Evolutionary conservation across 495 filamentous ascomycete species (phyloP).

Genomic region (Aspergillus avenaceus): DNA sequence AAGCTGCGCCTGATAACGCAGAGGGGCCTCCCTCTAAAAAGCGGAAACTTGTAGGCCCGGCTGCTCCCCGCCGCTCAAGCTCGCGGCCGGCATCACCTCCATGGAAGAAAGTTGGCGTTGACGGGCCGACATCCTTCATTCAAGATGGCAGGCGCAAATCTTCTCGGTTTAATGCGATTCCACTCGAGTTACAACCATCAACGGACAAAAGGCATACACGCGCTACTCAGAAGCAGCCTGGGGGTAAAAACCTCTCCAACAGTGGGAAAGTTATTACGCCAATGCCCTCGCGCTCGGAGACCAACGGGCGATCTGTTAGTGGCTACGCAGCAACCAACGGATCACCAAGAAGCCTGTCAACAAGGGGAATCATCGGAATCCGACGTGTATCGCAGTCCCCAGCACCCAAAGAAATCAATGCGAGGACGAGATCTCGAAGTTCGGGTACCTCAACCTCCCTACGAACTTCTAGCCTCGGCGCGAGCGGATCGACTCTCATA

Average conservation of each 20-base stretch:
- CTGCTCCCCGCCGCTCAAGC: conserved; percentile 41
- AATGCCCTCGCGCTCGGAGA: conserved; percentile 31
- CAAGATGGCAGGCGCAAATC: conserved; percentile 84
- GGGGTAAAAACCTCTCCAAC: conserved; percentile 20
- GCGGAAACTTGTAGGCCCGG: conserved; percentile 59
- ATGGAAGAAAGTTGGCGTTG: conserved; percentile 85
- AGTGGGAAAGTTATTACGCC: conserved; percentile 25
- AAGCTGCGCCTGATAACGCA: conserved; percentile 30
- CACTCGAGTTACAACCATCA: conserved; percentile 63
- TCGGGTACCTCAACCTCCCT: conserved; percentile 15
- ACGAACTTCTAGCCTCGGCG: conserved; percentile 15
- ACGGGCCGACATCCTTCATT: conserved; percentile 81
- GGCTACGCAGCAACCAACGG: conserved; percentile 31
- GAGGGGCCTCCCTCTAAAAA: conserved; percentile 65
- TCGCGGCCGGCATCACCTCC: conserved; percentile 69
- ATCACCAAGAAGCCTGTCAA: conserved; percentile 24
- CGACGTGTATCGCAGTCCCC: conserved; percentile 30
- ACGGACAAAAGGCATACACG: conserved; percentile 61
- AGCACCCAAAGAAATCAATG: conserved; percentile 22
- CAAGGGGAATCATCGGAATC: conserved; percentile 21
- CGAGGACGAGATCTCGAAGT: conserved; percentile 33
- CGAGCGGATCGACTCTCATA: conserved; percentile 16
- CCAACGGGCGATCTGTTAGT: conserved; percentile 29
- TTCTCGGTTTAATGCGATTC: conserved; percentile 71
- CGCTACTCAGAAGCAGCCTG: conserved; percentile 29